These are phyloP conservation scores for Arachnopeziza araneosa DNA, from an alignment of 2,329 filamentous ascomycete genomes.

Conservation along the genomic window DNA sequence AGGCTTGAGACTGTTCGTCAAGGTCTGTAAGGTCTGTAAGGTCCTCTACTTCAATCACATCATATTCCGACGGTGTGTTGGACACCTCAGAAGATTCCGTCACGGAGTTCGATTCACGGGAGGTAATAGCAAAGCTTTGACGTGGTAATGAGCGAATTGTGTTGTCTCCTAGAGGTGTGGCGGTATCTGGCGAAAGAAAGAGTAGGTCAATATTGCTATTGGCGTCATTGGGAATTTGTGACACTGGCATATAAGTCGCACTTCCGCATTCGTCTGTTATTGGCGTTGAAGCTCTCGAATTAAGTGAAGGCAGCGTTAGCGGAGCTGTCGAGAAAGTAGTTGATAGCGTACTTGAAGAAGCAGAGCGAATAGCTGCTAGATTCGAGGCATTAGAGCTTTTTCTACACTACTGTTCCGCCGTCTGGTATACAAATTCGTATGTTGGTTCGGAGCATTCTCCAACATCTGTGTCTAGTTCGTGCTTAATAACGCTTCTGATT, in stretches of 20 bases:
- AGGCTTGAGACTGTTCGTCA: constrained; percentile 7
- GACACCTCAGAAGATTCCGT: constrained; percentile 8
- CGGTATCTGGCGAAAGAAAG: constrained; percentile 6
- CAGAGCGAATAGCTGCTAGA: background rate
- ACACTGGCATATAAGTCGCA: constrained; percentile 8
- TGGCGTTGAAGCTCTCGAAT: constrained; percentile 12
- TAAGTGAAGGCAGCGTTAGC: constrained; percentile 12
- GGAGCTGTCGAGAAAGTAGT: constrained; percentile 10
- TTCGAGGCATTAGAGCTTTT: constrained; percentile 4
- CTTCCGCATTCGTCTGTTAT: constrained; percentile 11
- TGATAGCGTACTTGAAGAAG: constrained; percentile 5
- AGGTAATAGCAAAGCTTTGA: constrained; percentile 5
- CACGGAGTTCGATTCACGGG: constrained; percentile 3
- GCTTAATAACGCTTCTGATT: constrained; percentile 8
- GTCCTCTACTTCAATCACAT: constrained; percentile 6
- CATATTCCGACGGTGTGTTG: constrained; percentile 2
- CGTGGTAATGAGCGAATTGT: constrained; percentile 4
- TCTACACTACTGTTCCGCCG: constrained; percentile 4
- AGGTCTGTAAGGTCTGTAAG: constrained; percentile 3
- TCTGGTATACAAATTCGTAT: constrained; percentile 14
- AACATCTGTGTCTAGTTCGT: constrained; percentile 6
- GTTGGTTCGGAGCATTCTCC: constrained; percentile 6
- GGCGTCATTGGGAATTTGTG: constrained; percentile 7
- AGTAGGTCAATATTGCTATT: constrained; percentile 10
- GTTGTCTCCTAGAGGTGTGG: constrained; percentile 3